Percentiles rank a stretch among this genome's conserved stretches.
phyloP scores from a whole-genome alignment of 441 rosid genomes.

The Eutrema salsugineum region DNA sequence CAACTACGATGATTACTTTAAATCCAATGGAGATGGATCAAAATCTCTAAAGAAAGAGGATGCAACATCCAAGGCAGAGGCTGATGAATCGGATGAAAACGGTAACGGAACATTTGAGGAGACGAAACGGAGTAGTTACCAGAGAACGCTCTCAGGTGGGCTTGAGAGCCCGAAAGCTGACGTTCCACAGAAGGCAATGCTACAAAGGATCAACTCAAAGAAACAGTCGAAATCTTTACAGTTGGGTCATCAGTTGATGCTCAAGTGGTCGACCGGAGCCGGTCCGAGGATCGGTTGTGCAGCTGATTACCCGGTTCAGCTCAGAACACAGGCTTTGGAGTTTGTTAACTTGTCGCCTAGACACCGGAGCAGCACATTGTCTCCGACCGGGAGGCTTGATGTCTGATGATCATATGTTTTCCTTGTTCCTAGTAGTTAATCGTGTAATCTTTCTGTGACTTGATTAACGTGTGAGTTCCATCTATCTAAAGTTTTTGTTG shows the following conservation, averaged over 20 bases:
- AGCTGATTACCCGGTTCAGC: conserved; percentile 76
- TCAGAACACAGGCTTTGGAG: conserved; percentile 81
- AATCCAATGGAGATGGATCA: conserved; percentile 15
- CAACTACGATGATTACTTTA: conserved; percentile 35
- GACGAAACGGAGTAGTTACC: conserved; percentile 35
- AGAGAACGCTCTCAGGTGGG: conserved; percentile 84
- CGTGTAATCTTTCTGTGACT: neutral
- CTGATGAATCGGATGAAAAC: conserved; percentile 29
- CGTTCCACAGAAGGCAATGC: conserved; percentile 50
- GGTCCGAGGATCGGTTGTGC: conserved; percentile 95
- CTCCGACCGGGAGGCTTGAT: conserved; percentile 29
- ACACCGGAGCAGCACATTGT: conserved; percentile 12
- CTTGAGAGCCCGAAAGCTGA: conserved; percentile 68
- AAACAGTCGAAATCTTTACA: conserved; percentile 65
- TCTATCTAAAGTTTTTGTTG: neutral
- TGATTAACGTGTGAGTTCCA: conserved; percentile 12
- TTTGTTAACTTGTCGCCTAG: conserved; percentile 78
- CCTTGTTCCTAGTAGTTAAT: neutral
- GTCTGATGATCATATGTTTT: conserved; percentile 14
- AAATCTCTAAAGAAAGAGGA: conserved; percentile 19
- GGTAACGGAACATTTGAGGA: conserved; percentile 16
- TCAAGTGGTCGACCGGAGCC: conserved; percentile 86
- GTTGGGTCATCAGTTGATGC: conserved; percentile 72
- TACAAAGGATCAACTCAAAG: conserved; percentile 88
- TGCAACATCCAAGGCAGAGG: conserved; percentile 6